phyloP scores from a whole-genome alignment of 331 rosid species.

The Malus hybrid region DNA sequence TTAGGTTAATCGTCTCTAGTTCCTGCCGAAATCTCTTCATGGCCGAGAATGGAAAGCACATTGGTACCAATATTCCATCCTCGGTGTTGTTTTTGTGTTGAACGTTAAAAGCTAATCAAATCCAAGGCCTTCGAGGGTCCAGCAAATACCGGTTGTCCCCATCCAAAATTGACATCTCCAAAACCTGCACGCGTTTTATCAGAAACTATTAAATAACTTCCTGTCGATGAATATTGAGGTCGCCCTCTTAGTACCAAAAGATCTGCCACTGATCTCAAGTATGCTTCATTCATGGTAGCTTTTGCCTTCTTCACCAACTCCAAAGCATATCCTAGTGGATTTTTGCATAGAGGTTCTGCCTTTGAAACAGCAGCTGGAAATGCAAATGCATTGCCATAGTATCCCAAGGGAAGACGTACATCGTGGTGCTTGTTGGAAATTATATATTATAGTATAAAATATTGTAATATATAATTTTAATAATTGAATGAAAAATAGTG shows the following conservation, averaged over 20 bases:
- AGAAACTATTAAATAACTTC: slow-evolving; percentile 15
- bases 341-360: not conserved
- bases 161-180: slow-evolving; percentile 22
- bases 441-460: too few species aligned
- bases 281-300: slow-evolving; percentile 17
- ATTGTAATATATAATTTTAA: too few species aligned
- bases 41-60: not conserved
- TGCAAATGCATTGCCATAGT: slow-evolving; percentile 26
- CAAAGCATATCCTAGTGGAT: slow-evolving; percentile 15
- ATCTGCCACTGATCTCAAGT: not conserved
- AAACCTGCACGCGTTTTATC: slow-evolving; percentile 15
- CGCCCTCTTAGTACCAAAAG: slow-evolving; percentile 4
- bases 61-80: not conserved
- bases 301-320: slow-evolving; percentile 4
- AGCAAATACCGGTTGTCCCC: slow-evolving; percentile 26
- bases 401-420: slow-evolving; percentile 1
- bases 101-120: slow-evolving; percentile 7
- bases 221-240: not conserved
- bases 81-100: not conserved
- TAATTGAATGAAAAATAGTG: too few species aligned
- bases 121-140: slow-evolving; percentile 22
- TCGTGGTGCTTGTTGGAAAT: too few species aligned
- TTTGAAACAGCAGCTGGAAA: slow-evolving; percentile 16
- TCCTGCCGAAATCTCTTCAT: slow-evolving; percentile 5
- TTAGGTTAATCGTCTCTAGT: not conserved